A percentile compares a stretch with the other conserved stretches of the same genome.
Conservation (phyloP, 768 basidiomycete species). For the Royoungia palumana region DNA sequence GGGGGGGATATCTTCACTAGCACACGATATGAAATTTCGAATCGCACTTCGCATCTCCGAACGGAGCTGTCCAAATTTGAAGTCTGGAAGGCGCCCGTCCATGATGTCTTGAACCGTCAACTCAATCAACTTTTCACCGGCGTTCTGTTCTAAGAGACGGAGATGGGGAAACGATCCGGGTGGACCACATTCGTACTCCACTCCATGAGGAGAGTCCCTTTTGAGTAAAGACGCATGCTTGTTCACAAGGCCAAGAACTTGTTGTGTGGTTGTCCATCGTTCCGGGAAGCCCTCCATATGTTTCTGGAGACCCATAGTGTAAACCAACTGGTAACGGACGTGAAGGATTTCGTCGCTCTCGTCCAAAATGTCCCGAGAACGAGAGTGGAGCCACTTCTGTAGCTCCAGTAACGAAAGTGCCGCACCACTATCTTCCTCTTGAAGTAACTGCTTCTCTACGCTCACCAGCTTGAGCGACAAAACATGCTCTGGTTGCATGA, state of each 20-base stretch:
- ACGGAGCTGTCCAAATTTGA: slow-evolving; percentile 13
- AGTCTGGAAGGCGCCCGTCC: slow-evolving; percentile 9
- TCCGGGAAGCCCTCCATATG: slow-evolving; percentile 30
- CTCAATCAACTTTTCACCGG: slow-evolving; percentile 11
- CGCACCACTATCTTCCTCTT: not conserved
- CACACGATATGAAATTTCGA: slow-evolving; percentile 21
- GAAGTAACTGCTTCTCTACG: slow-evolving; percentile 34
- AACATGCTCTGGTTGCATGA: slow-evolving; percentile 52
- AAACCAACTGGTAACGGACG: slow-evolving; percentile 36
- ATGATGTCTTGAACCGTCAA: slow-evolving; percentile 17
- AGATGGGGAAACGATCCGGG: slow-evolving; percentile 23
- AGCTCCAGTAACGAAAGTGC: slow-evolving; percentile 23
- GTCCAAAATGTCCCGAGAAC: slow-evolving; percentile 29
- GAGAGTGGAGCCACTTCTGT: slow-evolving; percentile 24
- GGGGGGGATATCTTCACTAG: slow-evolving; percentile 1
- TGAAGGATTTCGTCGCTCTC: slow-evolving; percentile 34
- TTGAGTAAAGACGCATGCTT: slow-evolving; percentile 13
- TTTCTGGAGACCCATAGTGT: slow-evolving; percentile 32
- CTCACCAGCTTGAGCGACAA: slow-evolving; percentile 49
- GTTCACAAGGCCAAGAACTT: slow-evolving; percentile 27
- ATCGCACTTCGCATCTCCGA: slow-evolving; percentile 7
- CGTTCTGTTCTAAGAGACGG: slow-evolving; percentile 18
- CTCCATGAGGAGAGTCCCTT: not conserved
- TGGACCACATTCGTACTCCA: slow-evolving; percentile 17
- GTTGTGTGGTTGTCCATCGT: slow-evolving; percentile 34